Conservation (phyloP, 2,329 filamentous ascomycete genomes). For the Coleophoma eucalyptorum region DNA sequence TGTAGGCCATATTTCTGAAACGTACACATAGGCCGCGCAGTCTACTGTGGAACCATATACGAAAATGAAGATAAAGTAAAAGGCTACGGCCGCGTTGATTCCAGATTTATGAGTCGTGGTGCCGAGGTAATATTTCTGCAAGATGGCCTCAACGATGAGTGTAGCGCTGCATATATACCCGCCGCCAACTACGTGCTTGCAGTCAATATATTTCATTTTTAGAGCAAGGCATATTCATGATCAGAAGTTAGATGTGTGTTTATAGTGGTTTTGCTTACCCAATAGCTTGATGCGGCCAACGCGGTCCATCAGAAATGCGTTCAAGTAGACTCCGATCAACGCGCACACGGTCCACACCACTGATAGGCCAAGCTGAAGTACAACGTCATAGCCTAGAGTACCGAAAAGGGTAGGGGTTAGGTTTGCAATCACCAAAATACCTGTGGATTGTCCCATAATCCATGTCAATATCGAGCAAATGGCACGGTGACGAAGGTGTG, state of each 20-base stretch:
- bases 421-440: slow-evolving; percentile 25
- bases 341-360: slow-evolving; percentile 23
- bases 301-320: slow-evolving; percentile 22
- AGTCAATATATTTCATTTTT: neutral
- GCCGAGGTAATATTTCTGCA: slow-evolving; percentile 21
- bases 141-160: slow-evolving; percentile 17
- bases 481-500: slow-evolving; percentile 21
- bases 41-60: slow-evolving; percentile 24
- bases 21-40: slow-evolving; percentile 27
- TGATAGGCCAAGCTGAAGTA: slow-evolving; percentile 24
- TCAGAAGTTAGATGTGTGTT: too few relatives aligned
- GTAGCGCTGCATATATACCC: slow-evolving; percentile 17
- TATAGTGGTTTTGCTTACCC: neutral
- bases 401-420: slow-evolving; percentile 26
- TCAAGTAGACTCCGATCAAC: slow-evolving; percentile 24
- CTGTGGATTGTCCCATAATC: slow-evolving; percentile 27
- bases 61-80: slow-evolving; percentile 18
- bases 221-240: neutral
- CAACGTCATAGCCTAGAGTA: slow-evolving; percentile 24
- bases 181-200: slow-evolving; percentile 12
- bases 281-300: slow-evolving; percentile 23
- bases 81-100: slow-evolving; percentile 19
- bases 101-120: slow-evolving; percentile 14
- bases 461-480: slow-evolving; percentile 25
- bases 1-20: slow-evolving; percentile 30